These are phyloP conservation scores for Mucor mucedo DNA, from an alignment of 371 early-diverging fungal species.

Conservation along the genomic window DNA sequence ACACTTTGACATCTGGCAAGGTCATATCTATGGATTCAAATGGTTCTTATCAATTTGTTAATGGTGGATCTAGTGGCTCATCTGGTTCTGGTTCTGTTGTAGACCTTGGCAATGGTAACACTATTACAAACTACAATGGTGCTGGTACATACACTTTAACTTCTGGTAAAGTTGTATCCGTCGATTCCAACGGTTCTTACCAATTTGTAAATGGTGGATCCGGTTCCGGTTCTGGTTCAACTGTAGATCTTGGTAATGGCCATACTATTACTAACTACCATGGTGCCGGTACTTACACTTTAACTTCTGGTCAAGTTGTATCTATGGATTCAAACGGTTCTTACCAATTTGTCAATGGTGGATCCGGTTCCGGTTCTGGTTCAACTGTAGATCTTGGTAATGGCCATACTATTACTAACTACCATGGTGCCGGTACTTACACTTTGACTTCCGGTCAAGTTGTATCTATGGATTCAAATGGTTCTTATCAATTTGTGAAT, in stretches of 20 bases:
- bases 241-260: no score
- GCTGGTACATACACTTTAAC: constrained; percentile 10
- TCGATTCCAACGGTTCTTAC: constrained; percentile 1
- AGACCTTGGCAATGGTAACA: background rate
- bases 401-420: background rate
- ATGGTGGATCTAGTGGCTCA: background rate
- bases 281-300: background rate
- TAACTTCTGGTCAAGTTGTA: background rate
- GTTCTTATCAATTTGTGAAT: background rate
- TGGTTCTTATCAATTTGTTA: constrained; percentile 4
- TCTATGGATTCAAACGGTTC: background rate
- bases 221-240: no score
- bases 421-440: constrained; percentile 11
- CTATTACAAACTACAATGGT: background rate
- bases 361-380: no score
- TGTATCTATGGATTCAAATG: background rate
- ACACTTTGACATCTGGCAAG: constrained; percentile 6
- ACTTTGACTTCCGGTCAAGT: constrained; percentile 1
- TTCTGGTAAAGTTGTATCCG: constrained; percentile 7
- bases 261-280: background rate
- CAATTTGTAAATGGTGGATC: background rate
- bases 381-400: background rate
- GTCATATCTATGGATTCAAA: constrained; percentile 1
- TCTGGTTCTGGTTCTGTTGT: no score
- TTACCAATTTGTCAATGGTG: background rate